Percentiles rank a stretch among this genome's conserved stretches.
Evolutionary conservation across 345 rosid species (phyloP).

Genomic region (Eucalyptus fibrosa): DNA sequence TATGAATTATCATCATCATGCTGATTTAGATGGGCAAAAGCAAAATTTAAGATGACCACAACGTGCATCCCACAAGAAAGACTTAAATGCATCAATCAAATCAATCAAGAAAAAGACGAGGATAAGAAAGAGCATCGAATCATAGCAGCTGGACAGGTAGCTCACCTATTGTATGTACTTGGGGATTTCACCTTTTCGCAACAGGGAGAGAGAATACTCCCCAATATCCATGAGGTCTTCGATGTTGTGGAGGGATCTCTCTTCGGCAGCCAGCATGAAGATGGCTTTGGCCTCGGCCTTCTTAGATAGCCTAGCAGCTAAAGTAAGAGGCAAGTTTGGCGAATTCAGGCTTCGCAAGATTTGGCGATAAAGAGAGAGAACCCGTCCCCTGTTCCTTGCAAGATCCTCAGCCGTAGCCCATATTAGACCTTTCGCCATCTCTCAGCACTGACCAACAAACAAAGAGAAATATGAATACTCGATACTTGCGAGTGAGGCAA

Average conservation of each 20-base stretch:
- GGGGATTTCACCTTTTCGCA: conserved; percentile 30
- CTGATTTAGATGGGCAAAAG: neutral
- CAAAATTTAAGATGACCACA: neutral
- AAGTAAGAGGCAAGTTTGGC: conserved; percentile 20
- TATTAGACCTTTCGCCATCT: conserved; percentile 16
- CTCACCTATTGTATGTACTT: conserved; percentile 10
- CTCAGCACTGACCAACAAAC: neutral
- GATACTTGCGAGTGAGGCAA: neutral
- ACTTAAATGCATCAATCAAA: neutral
- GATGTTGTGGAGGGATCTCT: conserved; percentile 28
- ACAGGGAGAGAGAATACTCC: conserved; percentile 22
- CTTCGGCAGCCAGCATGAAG: conserved; percentile 29
- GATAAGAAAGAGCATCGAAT: neutral
- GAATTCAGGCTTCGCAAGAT: conserved; percentile 35
- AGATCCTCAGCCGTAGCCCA: conserved; percentile 35
- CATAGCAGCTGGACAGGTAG: neutral
- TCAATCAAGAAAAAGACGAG: neutral
- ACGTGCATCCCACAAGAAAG: neutral
- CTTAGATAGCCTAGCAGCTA: conserved; percentile 32
- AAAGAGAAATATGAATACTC: neutral
- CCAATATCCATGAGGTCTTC: conserved; percentile 29
- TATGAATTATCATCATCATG: neutral
- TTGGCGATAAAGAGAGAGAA: conserved; percentile 31
- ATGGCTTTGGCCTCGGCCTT: conserved; percentile 39
- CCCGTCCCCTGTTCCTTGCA: conserved; percentile 15